Evolutionary conservation across 169 alveolate species (phyloP), one percentile per base, ranked within the genome.

Genomic region (Theileria annulata): DNA sequence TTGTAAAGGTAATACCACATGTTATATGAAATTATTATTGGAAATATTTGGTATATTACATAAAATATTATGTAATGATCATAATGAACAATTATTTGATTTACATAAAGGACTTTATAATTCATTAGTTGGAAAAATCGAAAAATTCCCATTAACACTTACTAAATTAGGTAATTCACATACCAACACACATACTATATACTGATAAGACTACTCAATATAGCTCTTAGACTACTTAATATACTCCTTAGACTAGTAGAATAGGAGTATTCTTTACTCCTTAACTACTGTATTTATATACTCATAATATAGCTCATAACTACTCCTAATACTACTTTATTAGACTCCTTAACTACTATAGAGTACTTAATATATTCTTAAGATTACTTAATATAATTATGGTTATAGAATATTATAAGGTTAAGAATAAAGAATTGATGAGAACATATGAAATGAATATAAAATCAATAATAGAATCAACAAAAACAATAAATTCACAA

Each of bases 11-110:
- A 59, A 59, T 59, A 59, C 33, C 1, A 8, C 42, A 10, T 28
- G 68, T 59, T 59, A 59, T 31, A 59, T 31, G 33, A 62, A 59
- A n/a, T 51, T 81, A 9, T 56, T 81, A 3, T 13, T 28, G 62
- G 67, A 81, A 59, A 67, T 77, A 31, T 37, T 81, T 4, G 59
- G 85, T 19, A 49, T 75, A 19, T 66, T 72, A 49, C 75, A 81
- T 60, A 42, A 66, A 15, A 67, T 81, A 19, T 58, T 67, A 62
- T 62, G 48, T 4, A 42, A 27, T 0, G 54, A 28, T 21, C 78
- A n/a, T 15, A 70, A 42, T 27, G 62, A 31, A 19, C 54, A 70
- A 23, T 37, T 70, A 4, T 23, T 70, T 4, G 49, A 70, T 5
- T 35, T 70, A 27, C 77, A 70, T 23, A 48, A 59, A 8, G 49